Evolutionary conservation across 495 filamentous ascomycete species (phyloP).

Genomic region (Talaromyces nanjingensis): DNA sequence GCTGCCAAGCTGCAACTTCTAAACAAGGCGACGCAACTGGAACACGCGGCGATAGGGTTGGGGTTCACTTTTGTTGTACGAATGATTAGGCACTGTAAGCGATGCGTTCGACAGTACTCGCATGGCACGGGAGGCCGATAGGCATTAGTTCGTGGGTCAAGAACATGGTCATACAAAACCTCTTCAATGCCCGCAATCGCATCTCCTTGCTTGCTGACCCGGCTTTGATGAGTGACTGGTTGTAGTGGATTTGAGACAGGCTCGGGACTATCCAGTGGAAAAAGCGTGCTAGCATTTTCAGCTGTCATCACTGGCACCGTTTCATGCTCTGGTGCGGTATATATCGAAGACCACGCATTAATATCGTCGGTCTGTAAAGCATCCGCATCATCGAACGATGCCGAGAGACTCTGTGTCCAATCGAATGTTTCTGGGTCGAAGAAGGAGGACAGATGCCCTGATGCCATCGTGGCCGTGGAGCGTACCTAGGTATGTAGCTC

Average conservation of each 20-base stretch:
- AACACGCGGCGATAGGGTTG: slow-evolving; percentile 58
- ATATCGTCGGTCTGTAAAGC: not conserved
- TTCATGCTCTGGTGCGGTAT: not conserved
- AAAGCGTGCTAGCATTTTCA: not conserved
- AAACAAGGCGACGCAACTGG: slow-evolving; percentile 69
- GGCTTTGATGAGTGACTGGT: not conserved
- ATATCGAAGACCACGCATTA: not conserved
- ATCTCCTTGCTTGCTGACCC: not conserved
- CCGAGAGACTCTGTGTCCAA: not conserved
- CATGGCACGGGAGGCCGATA: slow-evolving; percentile 30
- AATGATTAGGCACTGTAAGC: slow-evolving; percentile 39
- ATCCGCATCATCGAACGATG: not conserved
- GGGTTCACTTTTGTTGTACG: slow-evolving; percentile 38
- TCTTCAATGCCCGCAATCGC: not conserved
- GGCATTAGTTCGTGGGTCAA: not conserved
- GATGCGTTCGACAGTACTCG: slow-evolving; percentile 32
- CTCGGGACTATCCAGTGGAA: not conserved
- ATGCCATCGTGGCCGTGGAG: not conserved
- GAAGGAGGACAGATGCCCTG: not conserved
- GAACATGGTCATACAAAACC: not conserved
- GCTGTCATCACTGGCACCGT: not conserved
- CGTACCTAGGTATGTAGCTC: not conserved
- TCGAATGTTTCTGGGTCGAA: not conserved
- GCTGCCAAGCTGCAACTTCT: slow-evolving; percentile 61
- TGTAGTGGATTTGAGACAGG: not conserved